phyloP scores from a whole-genome alignment of 371 early-diverging fungal species.

The Rhizopus microsporus region DNA sequence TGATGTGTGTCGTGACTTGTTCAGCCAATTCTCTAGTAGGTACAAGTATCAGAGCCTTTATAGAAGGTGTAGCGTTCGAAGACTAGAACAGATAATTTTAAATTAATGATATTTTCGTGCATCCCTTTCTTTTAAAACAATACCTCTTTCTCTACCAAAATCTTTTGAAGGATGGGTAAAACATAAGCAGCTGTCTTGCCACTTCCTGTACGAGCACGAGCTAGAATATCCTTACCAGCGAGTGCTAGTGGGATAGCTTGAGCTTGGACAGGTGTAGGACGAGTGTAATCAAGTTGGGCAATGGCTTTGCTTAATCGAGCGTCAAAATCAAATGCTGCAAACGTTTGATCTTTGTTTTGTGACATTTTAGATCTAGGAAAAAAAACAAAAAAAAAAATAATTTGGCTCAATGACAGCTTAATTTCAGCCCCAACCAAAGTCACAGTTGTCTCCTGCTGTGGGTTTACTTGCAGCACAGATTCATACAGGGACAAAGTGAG shows the following conservation, averaged over 20 bases:
- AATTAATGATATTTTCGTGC: not conserved
- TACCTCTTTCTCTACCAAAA: constrained; percentile 73
- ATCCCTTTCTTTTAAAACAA: constrained; percentile 1
- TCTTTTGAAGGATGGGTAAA: constrained; percentile 91
- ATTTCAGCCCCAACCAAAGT: no score
- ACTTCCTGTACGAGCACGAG: constrained; percentile 98
- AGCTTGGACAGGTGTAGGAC: constrained; percentile 95
- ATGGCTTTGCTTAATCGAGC: constrained; percentile 85
- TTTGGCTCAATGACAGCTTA: no score
- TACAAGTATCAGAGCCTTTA: constrained; percentile 75
- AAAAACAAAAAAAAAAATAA: constrained; percentile 8
- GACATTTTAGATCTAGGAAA: constrained; percentile 21
- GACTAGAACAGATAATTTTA: constrained; percentile 8
- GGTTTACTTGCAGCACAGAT: no score
- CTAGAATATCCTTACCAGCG: constrained; percentile 95
- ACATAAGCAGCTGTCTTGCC: constrained; percentile 99
- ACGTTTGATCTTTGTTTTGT: constrained; percentile 34
- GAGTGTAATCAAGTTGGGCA: constrained; percentile 72
- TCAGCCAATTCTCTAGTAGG: constrained; percentile 97
- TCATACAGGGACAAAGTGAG: no score
- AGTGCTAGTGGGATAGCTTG: constrained; percentile 94
- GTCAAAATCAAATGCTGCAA: constrained; percentile 76
- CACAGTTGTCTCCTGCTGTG: no score
- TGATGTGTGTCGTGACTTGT: constrained; percentile 82
- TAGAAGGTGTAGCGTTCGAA: constrained; percentile 23